A percentile compares a stretch with the other conserved stretches of the same genome.
Conservation (phyloP, 352 stramenopile species). For the Thraustochytrium sp. region DNA sequence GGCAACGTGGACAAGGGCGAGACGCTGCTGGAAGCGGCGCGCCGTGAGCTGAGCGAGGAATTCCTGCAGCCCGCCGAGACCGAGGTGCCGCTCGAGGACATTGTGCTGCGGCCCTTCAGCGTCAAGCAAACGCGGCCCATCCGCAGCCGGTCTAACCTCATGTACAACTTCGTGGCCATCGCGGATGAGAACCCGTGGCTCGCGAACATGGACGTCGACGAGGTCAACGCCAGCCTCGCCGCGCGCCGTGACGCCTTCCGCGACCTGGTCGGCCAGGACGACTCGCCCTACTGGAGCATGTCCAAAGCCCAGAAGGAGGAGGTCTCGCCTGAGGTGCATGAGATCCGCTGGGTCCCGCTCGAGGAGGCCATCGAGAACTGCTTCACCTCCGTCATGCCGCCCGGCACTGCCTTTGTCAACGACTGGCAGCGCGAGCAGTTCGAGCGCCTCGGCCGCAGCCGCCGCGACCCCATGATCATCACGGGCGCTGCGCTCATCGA, state of each 20-base stretch:
- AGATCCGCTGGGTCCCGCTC: constrained; percentile 60
- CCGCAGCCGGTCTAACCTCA: constrained; percentile 55
- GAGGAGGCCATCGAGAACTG: constrained; percentile 53
- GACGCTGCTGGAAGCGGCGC: constrained; percentile 51
- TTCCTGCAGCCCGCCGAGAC: constrained; percentile 49
- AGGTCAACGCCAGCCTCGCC: constrained; percentile 55
- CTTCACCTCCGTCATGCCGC: constrained; percentile 18
- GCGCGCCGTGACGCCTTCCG: constrained; percentile 55
- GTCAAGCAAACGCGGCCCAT: constrained; percentile 57
- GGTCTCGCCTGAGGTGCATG: constrained; percentile 59
- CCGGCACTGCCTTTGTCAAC: constrained; percentile 3
- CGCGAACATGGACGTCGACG: constrained; percentile 43
- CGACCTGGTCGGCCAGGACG: constrained; percentile 33
- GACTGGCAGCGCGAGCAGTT: constrained; percentile 37
- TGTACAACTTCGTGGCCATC: constrained; percentile 66
- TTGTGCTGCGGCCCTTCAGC: constrained; percentile 43
- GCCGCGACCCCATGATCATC: constrained; percentile 35
- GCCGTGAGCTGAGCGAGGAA: constrained; percentile 60
- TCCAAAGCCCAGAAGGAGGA: constrained; percentile 53
- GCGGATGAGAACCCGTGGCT: constrained; percentile 61
- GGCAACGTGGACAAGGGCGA: constrained; percentile 57
- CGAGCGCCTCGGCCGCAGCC: background rate
- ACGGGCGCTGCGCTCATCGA: constrained; percentile 29
- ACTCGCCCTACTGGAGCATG: constrained; percentile 56
- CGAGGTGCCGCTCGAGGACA: constrained; percentile 52